Percentiles rank a stretch among this genome's conserved stretches.
Evolutionary conservation across 345 rosid genomes (phyloP).

Genomic region (Citropsis articulata): DNA sequence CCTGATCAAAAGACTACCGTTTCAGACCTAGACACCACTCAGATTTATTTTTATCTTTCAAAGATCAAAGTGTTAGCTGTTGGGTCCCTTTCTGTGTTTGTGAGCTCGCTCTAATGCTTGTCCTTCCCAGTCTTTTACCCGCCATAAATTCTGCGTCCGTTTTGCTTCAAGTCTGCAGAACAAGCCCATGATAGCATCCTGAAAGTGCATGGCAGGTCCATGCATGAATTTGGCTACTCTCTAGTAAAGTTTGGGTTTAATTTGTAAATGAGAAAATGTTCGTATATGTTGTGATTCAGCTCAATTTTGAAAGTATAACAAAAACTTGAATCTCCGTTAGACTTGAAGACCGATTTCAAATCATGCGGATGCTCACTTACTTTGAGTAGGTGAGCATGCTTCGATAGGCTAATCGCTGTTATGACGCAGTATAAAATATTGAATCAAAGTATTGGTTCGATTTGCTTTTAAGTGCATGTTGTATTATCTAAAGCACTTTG

Average conservation of each 20-base stretch:
- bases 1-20: constrained; percentile 18
- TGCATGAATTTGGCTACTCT: neutral
- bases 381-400: too few relatives aligned
- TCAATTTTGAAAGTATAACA: neutral
- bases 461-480: too few relatives aligned
- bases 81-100: neutral
- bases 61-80: neutral
- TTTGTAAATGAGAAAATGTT: too few relatives aligned
- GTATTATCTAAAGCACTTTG: too few relatives aligned
- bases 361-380: too few relatives aligned
- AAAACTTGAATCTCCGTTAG: neutral
- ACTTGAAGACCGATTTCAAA: too few relatives aligned
- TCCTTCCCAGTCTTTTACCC: neutral
- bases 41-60: neutral
- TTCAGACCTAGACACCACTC: neutral
- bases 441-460: too few relatives aligned
- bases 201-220: neutral
- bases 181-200: neutral
- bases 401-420: too few relatives aligned
- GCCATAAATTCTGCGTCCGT: neutral
- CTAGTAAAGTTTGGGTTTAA: too few relatives aligned
- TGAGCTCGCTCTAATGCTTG: too few relatives aligned
- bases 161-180: neutral
- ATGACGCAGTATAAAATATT: too few relatives aligned
- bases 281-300: too few relatives aligned